phyloP scores from a whole-genome alignment of 352 stramenopile species.

The Phytophthora ohioensis region DNA sequence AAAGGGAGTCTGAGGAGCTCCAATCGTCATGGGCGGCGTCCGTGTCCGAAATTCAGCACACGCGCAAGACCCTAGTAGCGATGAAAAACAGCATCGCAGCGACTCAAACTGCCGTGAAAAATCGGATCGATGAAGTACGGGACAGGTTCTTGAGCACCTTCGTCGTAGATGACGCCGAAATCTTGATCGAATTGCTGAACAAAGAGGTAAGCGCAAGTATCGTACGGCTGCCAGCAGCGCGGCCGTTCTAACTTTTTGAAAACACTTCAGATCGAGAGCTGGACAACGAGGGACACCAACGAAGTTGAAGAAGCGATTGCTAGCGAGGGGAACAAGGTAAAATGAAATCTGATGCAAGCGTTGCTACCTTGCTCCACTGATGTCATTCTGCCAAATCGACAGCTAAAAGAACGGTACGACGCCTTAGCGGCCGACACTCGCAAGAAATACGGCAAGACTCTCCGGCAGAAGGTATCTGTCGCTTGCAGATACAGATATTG shows the following conservation, averaged over 20 bases:
- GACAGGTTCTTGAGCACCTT: conserved; percentile 45
- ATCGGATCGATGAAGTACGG: conserved; percentile 43
- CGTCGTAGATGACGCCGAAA: conserved; percentile 33
- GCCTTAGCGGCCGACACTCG: conserved; percentile 15
- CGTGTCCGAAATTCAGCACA: conserved; percentile 30
- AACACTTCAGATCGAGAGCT: conserved; percentile 23
- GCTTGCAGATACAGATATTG: neutral
- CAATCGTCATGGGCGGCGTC: conserved; percentile 29
- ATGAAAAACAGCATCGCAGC: conserved; percentile 20
- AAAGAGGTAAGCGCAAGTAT: conserved; percentile 38
- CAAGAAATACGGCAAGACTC: conserved; percentile 37
- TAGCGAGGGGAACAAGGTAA: conserved; percentile 23
- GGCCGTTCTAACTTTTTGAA: neutral
- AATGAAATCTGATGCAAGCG: neutral
- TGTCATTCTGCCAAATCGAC: neutral
- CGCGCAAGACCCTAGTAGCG: conserved; percentile 4
- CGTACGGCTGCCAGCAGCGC: neutral
- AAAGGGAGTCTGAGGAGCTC: conserved; percentile 34
- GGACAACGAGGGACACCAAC: conserved; percentile 16
- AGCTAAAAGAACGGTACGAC: conserved; percentile 40
- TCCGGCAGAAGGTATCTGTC: conserved; percentile 35
- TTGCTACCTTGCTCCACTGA: conserved; percentile 1
- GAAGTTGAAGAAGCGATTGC: conserved; percentile 19
- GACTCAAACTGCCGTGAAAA: conserved; percentile 44
- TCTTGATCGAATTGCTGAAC: conserved; percentile 36